phyloP scores from a whole-genome alignment of 306 rosid genomes.

The Lithocarpus polystachyus region DNA sequence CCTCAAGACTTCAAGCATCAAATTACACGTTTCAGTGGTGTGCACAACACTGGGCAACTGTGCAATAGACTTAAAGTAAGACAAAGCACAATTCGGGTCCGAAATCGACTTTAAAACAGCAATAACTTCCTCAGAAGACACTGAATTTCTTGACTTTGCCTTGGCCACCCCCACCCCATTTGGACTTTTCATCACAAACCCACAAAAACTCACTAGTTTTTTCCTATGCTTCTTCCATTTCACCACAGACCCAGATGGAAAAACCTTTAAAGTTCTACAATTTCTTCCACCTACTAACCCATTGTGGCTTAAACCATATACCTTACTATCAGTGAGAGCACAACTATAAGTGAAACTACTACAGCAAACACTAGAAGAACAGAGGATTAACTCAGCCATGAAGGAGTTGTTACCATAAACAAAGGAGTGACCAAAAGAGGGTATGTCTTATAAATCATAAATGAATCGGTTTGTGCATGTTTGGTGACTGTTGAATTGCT shows the following conservation, averaged over 20 bases:
- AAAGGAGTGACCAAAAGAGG: slow-evolving; percentile 1
- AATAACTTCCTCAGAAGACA: slow-evolving; percentile 65
- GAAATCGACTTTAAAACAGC: slow-evolving; percentile 56
- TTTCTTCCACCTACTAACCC: slow-evolving; percentile 32
- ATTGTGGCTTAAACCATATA: slow-evolving; percentile 27
- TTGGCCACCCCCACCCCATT: slow-evolving; percentile 34
- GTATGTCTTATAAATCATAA: slow-evolving; percentile 14
- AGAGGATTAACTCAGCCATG: slow-evolving; percentile 50
- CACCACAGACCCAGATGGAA: slow-evolving; percentile 35
- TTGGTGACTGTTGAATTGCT: slow-evolving; percentile 5
- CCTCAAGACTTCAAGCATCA: slow-evolving; percentile 78
- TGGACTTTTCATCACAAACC: slow-evolving; percentile 33
- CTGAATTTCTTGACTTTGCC: slow-evolving; percentile 31
- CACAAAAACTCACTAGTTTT: slow-evolving; percentile 38
- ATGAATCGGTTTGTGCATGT: background rate
- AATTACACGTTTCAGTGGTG: slow-evolving; percentile 78
- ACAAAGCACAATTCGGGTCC: slow-evolving; percentile 52
- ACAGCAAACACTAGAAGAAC: slow-evolving; percentile 49
- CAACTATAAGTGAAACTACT: slow-evolving; percentile 31
- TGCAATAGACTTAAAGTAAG: slow-evolving; percentile 64
- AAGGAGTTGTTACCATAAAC: background rate
- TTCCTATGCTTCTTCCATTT: slow-evolving; percentile 46
- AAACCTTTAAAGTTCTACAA: slow-evolving; percentile 40
- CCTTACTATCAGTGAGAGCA: slow-evolving; percentile 30
- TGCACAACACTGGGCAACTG: slow-evolving; percentile 60